Base-by-base conservation (phyloP, 139 green algal genomes). In the Pleodorina starrii region DNA sequence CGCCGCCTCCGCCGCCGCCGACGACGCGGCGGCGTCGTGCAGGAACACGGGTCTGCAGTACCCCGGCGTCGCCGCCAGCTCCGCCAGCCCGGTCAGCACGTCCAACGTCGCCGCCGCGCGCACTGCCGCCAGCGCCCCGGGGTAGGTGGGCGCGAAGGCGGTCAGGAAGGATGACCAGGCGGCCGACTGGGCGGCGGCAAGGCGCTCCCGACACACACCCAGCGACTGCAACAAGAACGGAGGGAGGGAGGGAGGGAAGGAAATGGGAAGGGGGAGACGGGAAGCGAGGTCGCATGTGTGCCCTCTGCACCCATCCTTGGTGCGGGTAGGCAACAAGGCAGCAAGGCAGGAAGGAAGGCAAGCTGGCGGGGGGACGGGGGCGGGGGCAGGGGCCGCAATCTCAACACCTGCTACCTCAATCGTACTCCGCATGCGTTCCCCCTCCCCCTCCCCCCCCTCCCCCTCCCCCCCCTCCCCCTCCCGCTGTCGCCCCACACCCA, bases 81-180 rank as follows among this genome's bases (percentile, higher is more conserved):
- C 35, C 0, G 96, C 95, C n/a, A 99, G 92, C 29, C 94, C 91
- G 21, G 90, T 76, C 1, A 99, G 91, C 43, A 93, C 96, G 89
- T 99, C 97, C 43, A 99, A 90, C 32, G 91, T 84, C 0, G 97
- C 95, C 6, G 97, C 87, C 0, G 96, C 95, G 1, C 90, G 83
- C 25, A 96, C 94, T 1, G 97, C 94, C 1, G 69, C 84, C 68
- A 81, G 84, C 50, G 40, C 27, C 2, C 23, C 2, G 27, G 59
- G 27, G 84, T 97, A 97, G 63, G 93, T 88, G 27, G 42, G 59
- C 5, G 17, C 32, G 69, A 89, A 89, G 48, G 48, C 68, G 1
- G 23, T 25, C 40, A 96, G 71, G 76, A 93, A 92, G 27, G 42
- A 23, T 25, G 76, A 23, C 93, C 94, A 96, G 43, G 90, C 91